Evolutionary conservation across 345 rosid species (phyloP), one percentile per base, ranked within the genome.

Genomic region (Syzygium oleosum): DNA sequence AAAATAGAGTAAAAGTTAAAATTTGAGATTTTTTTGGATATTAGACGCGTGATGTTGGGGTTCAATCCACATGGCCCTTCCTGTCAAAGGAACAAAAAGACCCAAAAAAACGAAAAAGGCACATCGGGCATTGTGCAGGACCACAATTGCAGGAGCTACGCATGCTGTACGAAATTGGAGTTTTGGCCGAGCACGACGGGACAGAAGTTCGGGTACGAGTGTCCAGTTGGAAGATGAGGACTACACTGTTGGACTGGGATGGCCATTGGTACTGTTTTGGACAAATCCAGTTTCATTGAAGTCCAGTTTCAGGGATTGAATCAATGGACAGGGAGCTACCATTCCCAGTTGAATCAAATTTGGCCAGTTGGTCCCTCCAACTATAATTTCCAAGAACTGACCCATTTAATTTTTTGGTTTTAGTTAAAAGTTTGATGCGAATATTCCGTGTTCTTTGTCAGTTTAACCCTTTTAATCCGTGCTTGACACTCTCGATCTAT

Each of bases 281-380:
- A 68, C 23, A 4, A 1, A 17, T 17, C 2, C 43, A 16, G 6
- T 38, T 15, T 31, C 0, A 15, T 58, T 10, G 63, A 0, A 10
- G 63, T 23, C 63, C 29, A 58, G 63, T 58, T 58, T 23, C 0
- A 10, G 25, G 65, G 65, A 59, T 29, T 12, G 65, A 27, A 6
- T 59, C 65, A 27, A 59, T 59, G 65, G 65, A 59, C 65, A 27
- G 31, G 31, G 4, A 59, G 16, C 31, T 27, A 27, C 25, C 12
- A 59, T 59, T 59, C 16, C 0, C 31, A 12, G 31, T 59, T 5
- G 65, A 27, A 59, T 59, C 31, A 1, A 1, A 0, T 59, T 25
- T 12, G 31, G 65, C 31, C 65, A 27, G 15, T 27, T 0, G 65
- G 31, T 59, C 68, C 68, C 68, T 27, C 68, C 31, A 12, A 27